Conservation (phyloP, 805 yeast species). For the Priceomyces carsonii region DNA sequence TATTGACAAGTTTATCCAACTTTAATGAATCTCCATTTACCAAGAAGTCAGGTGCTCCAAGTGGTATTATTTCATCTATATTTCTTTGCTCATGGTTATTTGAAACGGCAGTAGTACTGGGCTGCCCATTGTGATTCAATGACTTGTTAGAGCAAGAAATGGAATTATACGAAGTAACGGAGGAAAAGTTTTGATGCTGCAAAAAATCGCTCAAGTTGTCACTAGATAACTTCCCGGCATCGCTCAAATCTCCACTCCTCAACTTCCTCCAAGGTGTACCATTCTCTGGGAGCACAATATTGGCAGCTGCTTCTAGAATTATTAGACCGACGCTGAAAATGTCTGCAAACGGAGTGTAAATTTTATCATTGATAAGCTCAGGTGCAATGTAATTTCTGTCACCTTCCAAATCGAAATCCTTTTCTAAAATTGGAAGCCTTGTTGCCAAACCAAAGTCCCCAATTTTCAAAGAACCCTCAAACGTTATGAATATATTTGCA, state of each 20-base stretch:
- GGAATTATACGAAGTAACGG: conserved; percentile 33
- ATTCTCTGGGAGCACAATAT: conserved; percentile 90
- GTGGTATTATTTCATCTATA: conserved; percentile 52
- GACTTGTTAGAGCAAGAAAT: conserved; percentile 9
- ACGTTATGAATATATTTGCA: conserved; percentile 89
- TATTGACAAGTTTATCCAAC: conserved; percentile 75
- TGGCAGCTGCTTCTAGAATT: conserved; percentile 94
- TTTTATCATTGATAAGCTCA: conserved; percentile 79
- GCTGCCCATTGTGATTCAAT: conserved; percentile 5
- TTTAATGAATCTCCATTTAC: conserved; percentile 53
- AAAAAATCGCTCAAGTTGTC: conserved; percentile 46
- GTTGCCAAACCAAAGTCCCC: conserved; percentile 98
- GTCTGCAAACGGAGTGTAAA: conserved; percentile 90
- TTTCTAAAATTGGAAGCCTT: conserved; percentile 64
- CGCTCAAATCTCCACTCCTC: conserved; percentile 91
- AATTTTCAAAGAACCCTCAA: conserved; percentile 90
- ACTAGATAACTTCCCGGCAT: conserved; percentile 80
- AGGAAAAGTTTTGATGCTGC: conserved; percentile 36
- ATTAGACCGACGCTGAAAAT: conserved; percentile 92
- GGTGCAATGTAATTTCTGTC: conserved; percentile 98
- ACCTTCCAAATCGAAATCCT: conserved; percentile 87
- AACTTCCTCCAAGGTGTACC: conserved; percentile 96
- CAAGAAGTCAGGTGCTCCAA: conserved; percentile 87
- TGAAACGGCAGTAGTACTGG: neutral
- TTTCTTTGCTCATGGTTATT: conserved; percentile 5